Evolutionary conservation across 352 stramenopile genomes (phyloP), one percentile per base, ranked within the genome.

Genomic region (Phytophthora fragariaefolia): DNA sequence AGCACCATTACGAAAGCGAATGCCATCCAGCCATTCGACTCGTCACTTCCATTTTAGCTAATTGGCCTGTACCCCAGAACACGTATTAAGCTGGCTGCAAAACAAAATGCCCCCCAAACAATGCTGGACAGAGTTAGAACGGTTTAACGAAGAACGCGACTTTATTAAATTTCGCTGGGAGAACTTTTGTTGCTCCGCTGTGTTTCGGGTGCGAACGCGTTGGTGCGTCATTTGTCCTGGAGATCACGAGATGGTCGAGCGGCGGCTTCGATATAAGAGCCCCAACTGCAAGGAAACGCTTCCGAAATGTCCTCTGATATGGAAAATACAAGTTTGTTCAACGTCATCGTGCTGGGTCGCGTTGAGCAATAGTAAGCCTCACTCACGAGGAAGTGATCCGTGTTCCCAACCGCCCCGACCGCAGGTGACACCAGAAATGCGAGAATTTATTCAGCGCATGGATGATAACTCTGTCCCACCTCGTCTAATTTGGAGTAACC

Each of bases 231-330:
- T 65, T 20, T 65, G 47, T 26, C 57, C 57, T 3, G 24, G 34
- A 2, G 47, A 51, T 9, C 46, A 58, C 34, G 47, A 58, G 10
- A 65, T 65, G 47, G 26, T 45, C 5, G 57, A 65, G n/a, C 24
- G 46, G 4, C 24, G 38, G 7, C 57, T 65, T 3, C 47, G 45
- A 13, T 57, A 47, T 20, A 58, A 58, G n/a, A 57, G 57, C 36
- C 17, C n/a, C 4, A 58, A 46, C 5, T 52, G 57, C 34, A 30
- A 43, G 40, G 20, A 34, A 18, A 8, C 8, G 1, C 36, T 66
- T 53, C 36, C n/a, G n/a, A n/a, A n/a, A n/a, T n/a, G n/a, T n/a
- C n/a, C n/a, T n/a, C n/a, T n/a, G n/a, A n/a, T 28, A 20, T 58
- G 36, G 48, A 54, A 65, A 13, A 36, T 53, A 1, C 18, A 18